Base-by-base conservation (phyloP, 139 green algal species). In the Picochlorum sp. region DNA sequence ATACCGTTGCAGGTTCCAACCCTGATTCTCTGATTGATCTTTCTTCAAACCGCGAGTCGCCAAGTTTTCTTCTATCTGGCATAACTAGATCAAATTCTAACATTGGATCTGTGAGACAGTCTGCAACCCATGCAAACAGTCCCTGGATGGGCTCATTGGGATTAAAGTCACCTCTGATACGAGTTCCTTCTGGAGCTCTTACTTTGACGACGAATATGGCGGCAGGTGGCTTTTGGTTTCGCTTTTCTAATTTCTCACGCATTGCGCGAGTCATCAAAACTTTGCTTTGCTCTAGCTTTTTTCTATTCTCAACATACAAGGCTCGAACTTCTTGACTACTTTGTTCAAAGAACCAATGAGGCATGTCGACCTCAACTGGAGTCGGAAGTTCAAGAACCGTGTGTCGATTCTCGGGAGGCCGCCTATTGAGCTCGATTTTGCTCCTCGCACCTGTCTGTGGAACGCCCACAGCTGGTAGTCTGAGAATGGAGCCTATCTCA, bases 341-440 rank as follows among this genome's bases (percentile, higher is more conserved):
- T 33, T 72, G 73, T 43, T 83, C 50, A 47, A 88, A 91, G 63
- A 90, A 83, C 78, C 76, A 89, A 13, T 84, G 68, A 6, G 83
- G 78, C 4, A 87, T 70, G 4, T 71, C 55, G 1, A 45, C 59
- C 29, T 84, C 77, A 20, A 78, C 61, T 1, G 67, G 65, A n/a
- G 64, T 67, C n/a, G 77, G 77, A 44, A 86, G 64, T 39, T 84
- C 25, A 14, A 86, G 60, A 59, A 75, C 64, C 10, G 50, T 61
- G 12, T 51, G 14, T 51, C 52, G 24, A 45, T 44, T 22, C 7
- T 28, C 20, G 26, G 24, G 52, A 47, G 12, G n/a, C n/a, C n/a
- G n/a, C n/a, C n/a, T n/a, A n/a, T n/a, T n/a, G n/a, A n/a, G n/a
- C n/a, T n/a, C n/a, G n/a, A n/a, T n/a, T n/a, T n/a, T n/a, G n/a